phyloP scores from a whole-genome alignment of 1,139 yeast species.

The Pichia sp. region DNA sequence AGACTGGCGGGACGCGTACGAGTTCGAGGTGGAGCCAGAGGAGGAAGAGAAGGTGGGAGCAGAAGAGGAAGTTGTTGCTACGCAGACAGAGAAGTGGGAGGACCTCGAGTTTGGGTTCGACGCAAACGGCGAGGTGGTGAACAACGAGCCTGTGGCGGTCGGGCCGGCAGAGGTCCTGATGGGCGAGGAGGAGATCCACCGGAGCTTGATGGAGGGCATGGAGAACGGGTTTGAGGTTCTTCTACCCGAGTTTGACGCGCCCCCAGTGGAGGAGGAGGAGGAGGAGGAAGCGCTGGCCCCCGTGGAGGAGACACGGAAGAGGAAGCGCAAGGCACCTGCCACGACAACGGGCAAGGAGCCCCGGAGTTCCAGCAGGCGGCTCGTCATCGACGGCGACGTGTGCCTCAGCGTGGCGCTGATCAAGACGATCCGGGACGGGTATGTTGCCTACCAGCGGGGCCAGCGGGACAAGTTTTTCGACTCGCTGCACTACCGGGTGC shows the following conservation, averaged over 20 bases:
- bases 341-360: neutral
- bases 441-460: neutral
- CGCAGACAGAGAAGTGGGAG: slow-evolving; percentile 16
- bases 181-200: slow-evolving; percentile 2
- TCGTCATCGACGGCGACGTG: slow-evolving; percentile 3
- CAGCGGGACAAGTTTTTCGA: neutral
- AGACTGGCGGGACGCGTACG: neutral
- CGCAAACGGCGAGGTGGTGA: slow-evolving; percentile 23
- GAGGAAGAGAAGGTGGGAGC: neutral
- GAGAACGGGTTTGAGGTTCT: slow-evolving; percentile 1
- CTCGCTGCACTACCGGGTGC: neutral
- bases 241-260: slow-evolving; percentile 1
- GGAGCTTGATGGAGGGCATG: neutral
- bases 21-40: slow-evolving; percentile 1
- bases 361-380: neutral
- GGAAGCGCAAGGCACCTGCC: neutral
- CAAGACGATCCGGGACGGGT: slow-evolving; percentile 8
- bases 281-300: neutral
- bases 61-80: neutral
- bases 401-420: neutral
- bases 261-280: neutral
- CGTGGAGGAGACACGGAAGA: neutral
- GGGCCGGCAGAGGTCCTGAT: neutral
- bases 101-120: slow-evolving; percentile 28
- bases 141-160: neutral